phyloP scores from a whole-genome alignment of 164 flowering plant genomes.

The Cinnamomum chago region DNA sequence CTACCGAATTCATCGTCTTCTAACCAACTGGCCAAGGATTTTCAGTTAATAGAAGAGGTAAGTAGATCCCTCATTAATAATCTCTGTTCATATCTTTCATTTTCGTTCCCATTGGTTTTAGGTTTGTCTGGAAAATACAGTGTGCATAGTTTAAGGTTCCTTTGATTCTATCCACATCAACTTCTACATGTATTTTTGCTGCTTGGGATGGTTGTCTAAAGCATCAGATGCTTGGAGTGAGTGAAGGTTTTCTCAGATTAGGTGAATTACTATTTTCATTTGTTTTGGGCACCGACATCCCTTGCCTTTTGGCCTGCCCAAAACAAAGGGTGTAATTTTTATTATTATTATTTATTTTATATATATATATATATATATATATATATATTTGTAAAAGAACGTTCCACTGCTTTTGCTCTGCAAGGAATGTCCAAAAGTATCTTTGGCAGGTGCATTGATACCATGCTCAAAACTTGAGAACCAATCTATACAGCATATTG shows the following conservation, averaged over 20 bases:
- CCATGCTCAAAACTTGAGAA: not conserved
- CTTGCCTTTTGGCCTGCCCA: not conserved
- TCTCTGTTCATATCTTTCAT: not conserved
- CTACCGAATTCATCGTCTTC: conserved; percentile 66
- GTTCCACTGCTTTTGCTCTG: not conserved
- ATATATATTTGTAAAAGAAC: not conserved
- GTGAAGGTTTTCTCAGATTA: not conserved
- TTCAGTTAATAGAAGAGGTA: conserved; percentile 85
- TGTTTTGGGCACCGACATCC: no score
- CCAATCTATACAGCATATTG: not conserved
- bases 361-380: no score
- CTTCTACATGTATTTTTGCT: not conserved
- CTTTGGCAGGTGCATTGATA: not conserved
- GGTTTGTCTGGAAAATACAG: not conserved
- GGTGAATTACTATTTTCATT: no score
- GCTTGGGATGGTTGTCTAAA: not conserved
- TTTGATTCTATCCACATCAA: no score
- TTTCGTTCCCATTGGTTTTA: not conserved
- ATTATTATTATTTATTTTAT: no score
- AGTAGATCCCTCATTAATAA: not conserved
- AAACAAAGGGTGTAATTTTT: no score
- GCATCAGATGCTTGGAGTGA: not conserved
- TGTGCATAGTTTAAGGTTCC: not conserved
- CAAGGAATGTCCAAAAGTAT: not conserved
- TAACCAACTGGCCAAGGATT: conserved; percentile 69